Evolutionary conservation across 2,329 filamentous ascomycete genomes (phyloP), one percentile per base, ranked within the genome.

Genomic region (Neonectria neomacrospora): DNA sequence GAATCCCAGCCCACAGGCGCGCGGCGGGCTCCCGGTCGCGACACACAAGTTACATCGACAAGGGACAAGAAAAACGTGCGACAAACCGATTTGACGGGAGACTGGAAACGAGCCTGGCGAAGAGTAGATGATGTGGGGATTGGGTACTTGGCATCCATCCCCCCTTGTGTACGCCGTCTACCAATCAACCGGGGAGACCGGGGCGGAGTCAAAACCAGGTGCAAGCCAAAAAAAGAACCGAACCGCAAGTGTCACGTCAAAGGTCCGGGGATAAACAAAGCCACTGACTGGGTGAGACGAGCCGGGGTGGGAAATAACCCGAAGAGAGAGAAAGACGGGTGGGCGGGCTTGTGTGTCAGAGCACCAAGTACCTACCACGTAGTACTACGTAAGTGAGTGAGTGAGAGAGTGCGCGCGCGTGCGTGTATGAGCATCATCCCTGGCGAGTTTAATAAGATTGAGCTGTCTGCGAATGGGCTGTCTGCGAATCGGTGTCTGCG

Each of bases 71-170:
- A 66, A 71, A 73, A 73, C 71, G 71, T 72, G 71, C 71, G 62
- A 59, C 55, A 55, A 63, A 69, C 63, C 71, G 70, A 73, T 73
- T 73, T 73, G 71, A 70, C 54, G 47, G 48, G 44, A 58, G 68
- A 70, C 47, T 51, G 53, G 34, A 58, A 44, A 26, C 30, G 53
- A 54, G 50, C 34, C 50, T 26, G 42, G 50, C 55, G 61, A 65
- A n/a, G 26, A 41, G 65, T 63, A 73, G 60, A 70, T 70, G 64
- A 71, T 65, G 70, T 12, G 30, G 11, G 72, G 60, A 70, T 71
- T 64, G 69, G 63, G 70, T 18, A 12, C 26, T 44, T 18, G 26
- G 45, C 5, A 61, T 55, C 59, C 44, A 61, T 45, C 63, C 65
- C 62, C 71, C 54, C 54, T 28, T n/a, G 28, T 61, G 70, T 37